Conservation (phyloP, 73 alveolate species). For the Breviolum minutum region DNA sequence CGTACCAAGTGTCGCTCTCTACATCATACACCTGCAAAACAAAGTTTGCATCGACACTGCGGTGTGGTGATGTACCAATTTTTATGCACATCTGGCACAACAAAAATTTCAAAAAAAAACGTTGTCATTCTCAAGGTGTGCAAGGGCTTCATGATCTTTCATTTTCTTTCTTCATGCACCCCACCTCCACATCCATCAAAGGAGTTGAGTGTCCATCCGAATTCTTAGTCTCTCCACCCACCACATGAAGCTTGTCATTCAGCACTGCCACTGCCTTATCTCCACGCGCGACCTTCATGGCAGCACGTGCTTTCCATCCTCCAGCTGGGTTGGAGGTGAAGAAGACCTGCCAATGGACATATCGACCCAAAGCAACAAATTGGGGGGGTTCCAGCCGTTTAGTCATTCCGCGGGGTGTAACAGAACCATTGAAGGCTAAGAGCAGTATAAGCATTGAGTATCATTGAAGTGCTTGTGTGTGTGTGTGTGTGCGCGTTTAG, state of each 20-base stretch:
- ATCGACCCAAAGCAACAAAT: background rate
- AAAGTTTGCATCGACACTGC: too few relatives aligned
- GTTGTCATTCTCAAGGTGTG: too few relatives aligned
- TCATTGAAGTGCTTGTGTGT: background rate
- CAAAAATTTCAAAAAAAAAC: background rate
- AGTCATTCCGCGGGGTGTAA: background rate
- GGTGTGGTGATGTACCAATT: too few relatives aligned
- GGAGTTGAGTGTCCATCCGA: conserved; percentile 26
- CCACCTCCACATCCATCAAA: conserved; percentile 73
- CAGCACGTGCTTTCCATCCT: conserved; percentile 70
- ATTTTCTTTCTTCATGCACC: background rate
- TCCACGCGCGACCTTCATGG: conserved; percentile 58
- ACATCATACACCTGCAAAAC: conserved; percentile 36
- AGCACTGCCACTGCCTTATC: conserved; percentile 79
- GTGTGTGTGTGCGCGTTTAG: background rate
- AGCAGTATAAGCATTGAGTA: background rate
- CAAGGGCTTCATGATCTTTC: too few relatives aligned
- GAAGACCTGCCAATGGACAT: background rate
- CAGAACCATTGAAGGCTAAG: background rate
- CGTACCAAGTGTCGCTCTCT: conserved; percentile 31
- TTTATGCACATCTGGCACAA: background rate
- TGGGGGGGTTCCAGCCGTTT: background rate
- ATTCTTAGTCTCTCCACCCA: conserved; percentile 70
- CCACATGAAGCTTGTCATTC: conserved; percentile 36
- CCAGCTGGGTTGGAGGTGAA: conserved; percentile 6